A percentile compares a stretch with the other conserved stretches of the same genome.
phyloP scores from a whole-genome alignment of 2,329 filamentous ascomycete genomes.

The Nothomitra cinnamomea region DNA sequence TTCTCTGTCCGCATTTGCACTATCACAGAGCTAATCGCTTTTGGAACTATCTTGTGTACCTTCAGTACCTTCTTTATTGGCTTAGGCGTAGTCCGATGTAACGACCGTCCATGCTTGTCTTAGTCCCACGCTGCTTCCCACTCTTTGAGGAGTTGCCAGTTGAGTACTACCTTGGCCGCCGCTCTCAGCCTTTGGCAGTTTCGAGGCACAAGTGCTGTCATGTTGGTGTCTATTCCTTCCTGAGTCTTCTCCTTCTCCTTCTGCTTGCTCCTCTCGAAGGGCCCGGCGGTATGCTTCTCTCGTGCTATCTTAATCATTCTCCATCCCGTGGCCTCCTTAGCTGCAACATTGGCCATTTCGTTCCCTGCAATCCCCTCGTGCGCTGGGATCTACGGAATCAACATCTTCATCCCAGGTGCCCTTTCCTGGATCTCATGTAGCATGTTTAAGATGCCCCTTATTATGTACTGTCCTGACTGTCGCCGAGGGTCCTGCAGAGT shows the following conservation, averaged over 20 bases:
- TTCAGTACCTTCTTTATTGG: background rate
- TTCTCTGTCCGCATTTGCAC: background rate
- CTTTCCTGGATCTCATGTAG: conserved; percentile 1
- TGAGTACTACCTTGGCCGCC: background rate
- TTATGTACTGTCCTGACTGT: conserved; percentile 7
- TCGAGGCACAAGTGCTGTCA: background rate
- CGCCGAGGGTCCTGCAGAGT: conserved; percentile 7
- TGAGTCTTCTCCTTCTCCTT: background rate
- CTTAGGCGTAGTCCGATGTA: background rate
- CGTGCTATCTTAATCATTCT: conserved; percentile 6
- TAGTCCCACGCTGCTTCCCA: background rate
- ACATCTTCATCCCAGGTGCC: conserved; percentile 6
- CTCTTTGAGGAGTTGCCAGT: background rate
- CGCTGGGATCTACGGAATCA: conserved; percentile 7
- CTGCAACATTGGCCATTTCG: conserved; percentile 9
- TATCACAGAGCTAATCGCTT: background rate
- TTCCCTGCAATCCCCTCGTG: conserved; percentile 11
- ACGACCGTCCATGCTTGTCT: background rate
- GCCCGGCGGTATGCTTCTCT: too few relatives aligned
- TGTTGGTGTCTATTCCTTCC: background rate
- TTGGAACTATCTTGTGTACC: background rate
- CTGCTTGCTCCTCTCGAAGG: background rate
- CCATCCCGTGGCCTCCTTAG: too few relatives aligned
- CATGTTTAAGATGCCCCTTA: background rate
- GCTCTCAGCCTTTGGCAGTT: background rate